These are phyloP conservation scores for Apium graveolens DNA, from an alignment of 129 eudicot species.

Conservation along the genomic window DNA sequence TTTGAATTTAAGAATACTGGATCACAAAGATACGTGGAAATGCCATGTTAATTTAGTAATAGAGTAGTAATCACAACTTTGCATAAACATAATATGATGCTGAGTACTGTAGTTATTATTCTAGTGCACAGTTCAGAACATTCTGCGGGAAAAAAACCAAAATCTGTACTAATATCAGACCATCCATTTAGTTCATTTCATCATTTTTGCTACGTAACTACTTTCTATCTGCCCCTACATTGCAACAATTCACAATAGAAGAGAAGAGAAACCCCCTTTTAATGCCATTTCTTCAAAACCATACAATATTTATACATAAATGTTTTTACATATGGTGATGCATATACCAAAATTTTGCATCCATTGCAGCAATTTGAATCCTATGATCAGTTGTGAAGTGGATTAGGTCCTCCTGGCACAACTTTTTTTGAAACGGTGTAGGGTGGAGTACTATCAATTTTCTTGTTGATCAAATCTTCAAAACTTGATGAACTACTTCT, in stretches of 20 bases:
- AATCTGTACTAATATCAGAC: not conserved
- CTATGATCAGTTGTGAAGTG: slow-evolving; percentile 30
- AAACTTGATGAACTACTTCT: not conserved
- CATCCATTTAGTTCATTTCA: not conserved
- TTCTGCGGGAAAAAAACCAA: not conserved
- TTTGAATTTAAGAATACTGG: too few species aligned
- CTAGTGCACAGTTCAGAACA: not conserved
- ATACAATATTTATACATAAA: not conserved
- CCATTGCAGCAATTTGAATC: not conserved
- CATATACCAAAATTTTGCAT: not conserved
- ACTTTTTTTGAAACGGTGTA: slow-evolving; percentile 5
- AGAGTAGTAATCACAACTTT: not conserved
- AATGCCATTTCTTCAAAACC: not conserved
- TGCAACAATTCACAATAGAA: not conserved
- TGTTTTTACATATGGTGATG: not conserved
- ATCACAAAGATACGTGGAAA: too few species aligned
- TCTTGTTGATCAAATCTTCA: not conserved
- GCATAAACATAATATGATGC: not conserved
- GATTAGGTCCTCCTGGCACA: slow-evolving; percentile 40
- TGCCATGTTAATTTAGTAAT: too few species aligned
- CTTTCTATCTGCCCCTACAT: not conserved
- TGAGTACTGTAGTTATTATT: not conserved
- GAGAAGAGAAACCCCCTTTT: not conserved
- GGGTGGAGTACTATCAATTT: slow-evolving; percentile 1
- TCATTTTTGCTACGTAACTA: not conserved